A percentile compares a stretch with the other conserved stretches of the same genome.
These are phyloP conservation scores for Cladosporium cucumerinum DNA, from an alignment of 2,329 filamentous ascomycete species.

Conservation along the genomic window DNA sequence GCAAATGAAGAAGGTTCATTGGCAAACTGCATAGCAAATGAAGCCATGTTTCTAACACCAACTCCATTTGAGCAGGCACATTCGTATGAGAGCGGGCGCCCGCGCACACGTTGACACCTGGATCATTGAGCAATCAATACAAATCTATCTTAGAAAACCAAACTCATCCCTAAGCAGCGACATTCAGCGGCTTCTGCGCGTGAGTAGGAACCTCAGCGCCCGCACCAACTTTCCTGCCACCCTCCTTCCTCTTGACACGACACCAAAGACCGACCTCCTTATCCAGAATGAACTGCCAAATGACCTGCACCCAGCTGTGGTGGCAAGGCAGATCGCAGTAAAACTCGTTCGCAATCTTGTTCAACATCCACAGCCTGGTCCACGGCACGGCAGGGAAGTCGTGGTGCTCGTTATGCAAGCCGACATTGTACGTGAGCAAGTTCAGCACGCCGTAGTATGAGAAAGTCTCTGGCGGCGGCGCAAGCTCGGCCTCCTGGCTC, in stretches of 20 bases:
- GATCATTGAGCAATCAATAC: not conserved
- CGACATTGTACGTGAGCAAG: slow-evolving; percentile 92
- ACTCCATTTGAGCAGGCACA: not conserved
- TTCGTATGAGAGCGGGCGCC: not conserved
- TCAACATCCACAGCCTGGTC: slow-evolving; percentile 76
- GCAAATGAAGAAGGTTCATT: not conserved
- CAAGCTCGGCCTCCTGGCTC: slow-evolving; percentile 45
- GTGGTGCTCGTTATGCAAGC: slow-evolving; percentile 97
- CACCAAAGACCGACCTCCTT: slow-evolving; percentile 85
- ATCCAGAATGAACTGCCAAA: slow-evolving; percentile 95
- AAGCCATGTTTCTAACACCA: too few relatives aligned
- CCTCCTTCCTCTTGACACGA: slow-evolving; percentile 86
- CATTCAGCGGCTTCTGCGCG: slow-evolving; percentile 11
- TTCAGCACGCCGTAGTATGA: slow-evolving; percentile 95
- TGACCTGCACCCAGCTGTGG: slow-evolving; percentile 84
- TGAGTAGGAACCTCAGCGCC: slow-evolving; percentile 9
- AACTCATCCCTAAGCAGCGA: not conserved
- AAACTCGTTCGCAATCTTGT: slow-evolving; percentile 82
- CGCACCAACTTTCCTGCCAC: slow-evolving; percentile 58
- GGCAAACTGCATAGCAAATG: not conserved
- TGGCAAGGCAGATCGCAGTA: slow-evolving; percentile 85
- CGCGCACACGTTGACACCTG: not conserved
- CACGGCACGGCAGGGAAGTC: slow-evolving; percentile 97
- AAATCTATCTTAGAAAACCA: not conserved
- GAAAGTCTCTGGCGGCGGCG: slow-evolving; percentile 80